Evolutionary conservation across 331 rosid genomes (phyloP), one percentile per base, ranked within the genome.

Genomic region (Arachis monticola): DNA sequence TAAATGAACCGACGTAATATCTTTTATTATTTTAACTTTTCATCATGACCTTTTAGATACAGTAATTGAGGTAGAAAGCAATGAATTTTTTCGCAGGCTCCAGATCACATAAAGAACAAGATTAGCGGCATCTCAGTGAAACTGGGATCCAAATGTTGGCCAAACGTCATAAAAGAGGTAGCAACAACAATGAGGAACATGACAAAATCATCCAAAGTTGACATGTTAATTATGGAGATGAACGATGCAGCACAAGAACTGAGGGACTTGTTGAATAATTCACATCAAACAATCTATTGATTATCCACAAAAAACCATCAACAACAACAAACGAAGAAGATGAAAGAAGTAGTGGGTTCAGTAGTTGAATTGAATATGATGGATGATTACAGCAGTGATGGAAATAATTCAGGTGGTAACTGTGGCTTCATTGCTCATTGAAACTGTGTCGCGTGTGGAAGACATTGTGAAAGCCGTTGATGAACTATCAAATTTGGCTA

Each of bases 371-470:
- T 2, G 40, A 35, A 35, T 35, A 35, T 2, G 3, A 35, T 35
- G 22, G 22, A 35, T 35, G 40, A 35, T 1, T 3, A 48, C 70
- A 60, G 66, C 81, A 70, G 79, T 91, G 1, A 76, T 86, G 85
- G 89, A 87, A 50, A 56, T 89, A 7, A 41, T 95, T 75, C 93
- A 89, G 72, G 85, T 90, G 42, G 86, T 84, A 2, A 88, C 96
- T 6, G 74, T 82, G 55, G 67, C 84, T 51, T 90, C 99, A 41
- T 78, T 94, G 79, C 72, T 90, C 35, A 75, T 51, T 35, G 96
- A 92, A 79, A 88, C 83, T 22, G 73, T 83, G 14, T 52, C 83
- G 0, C 81, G 97, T 64, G 87, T 94, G 13, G 85, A 90, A 81
- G 85, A 48, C 67, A 82, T 90, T 58, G 97, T 88, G 3, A 72